Conservation (phyloP, 2,329 filamentous ascomycete species). For the Pestalotiopsis sp. region DNA sequence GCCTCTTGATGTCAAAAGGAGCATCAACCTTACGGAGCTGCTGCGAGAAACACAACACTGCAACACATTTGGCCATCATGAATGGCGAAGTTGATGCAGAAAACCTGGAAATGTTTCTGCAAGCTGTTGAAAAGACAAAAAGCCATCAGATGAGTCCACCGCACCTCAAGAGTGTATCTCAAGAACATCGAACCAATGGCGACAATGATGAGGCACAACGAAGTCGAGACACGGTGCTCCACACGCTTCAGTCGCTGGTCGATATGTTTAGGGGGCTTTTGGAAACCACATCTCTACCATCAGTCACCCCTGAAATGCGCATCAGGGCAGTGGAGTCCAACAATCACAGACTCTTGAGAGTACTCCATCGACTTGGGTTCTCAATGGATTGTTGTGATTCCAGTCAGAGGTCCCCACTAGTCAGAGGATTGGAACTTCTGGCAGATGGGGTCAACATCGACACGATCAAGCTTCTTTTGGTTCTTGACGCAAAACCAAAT, state of each 20-base stretch:
- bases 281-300: too few species aligned
- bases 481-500: too few species aligned
- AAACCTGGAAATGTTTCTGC: neutral
- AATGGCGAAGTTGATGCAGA: neutral
- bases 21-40: neutral
- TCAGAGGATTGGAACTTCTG: neutral
- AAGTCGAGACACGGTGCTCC: neutral
- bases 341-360: neutral
- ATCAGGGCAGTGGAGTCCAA: neutral
- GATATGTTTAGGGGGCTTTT: too few species aligned
- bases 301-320: neutral
- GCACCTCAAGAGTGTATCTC: neutral
- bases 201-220: neutral
- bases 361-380: accelerated
- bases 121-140: neutral
- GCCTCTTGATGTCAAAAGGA: neutral
- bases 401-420: neutral
- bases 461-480: too few species aligned
- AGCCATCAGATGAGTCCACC: neutral
- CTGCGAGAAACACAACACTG: neutral
- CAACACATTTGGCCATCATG: neutral
- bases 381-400: neutral
- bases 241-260: too few species aligned
- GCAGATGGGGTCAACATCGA: too few species aligned
- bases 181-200: neutral